A percentile compares a stretch with the other conserved stretches of the same genome.
These are phyloP conservation scores for Leucocoprinus birnbaumii DNA, from an alignment of 768 basidiomycete genomes.

Conservation along the genomic window DNA sequence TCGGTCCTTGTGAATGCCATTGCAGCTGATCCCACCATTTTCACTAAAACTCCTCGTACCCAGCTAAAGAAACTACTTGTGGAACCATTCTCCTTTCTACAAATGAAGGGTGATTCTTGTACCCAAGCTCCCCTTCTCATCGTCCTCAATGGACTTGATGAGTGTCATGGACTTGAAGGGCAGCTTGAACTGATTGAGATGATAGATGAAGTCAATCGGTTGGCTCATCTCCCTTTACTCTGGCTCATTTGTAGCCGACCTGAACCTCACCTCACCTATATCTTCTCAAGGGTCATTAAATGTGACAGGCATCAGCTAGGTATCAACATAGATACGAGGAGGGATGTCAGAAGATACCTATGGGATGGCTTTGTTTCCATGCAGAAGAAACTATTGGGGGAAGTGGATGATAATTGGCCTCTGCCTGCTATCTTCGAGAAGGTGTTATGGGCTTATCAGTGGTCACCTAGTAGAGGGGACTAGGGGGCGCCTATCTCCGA, in stretches of 20 bases:
- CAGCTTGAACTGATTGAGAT: not conserved
- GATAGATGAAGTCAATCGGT: not conserved
- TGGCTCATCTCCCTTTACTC: not conserved
- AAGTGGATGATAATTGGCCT: not conserved
- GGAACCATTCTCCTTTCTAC: not conserved
- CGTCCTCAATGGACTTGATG: conserved; percentile 11
- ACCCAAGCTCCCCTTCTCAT: not conserved
- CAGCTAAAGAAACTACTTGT: conserved; percentile 7
- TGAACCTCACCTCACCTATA: not conserved
- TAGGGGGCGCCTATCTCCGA: too few relatives aligned
- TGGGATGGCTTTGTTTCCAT: not conserved
- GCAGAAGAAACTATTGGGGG: not conserved
- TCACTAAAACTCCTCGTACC: not conserved
- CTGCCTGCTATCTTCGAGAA: not conserved
- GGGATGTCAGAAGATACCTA: not conserved
- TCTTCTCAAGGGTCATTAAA: not conserved
- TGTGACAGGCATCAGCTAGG: not conserved
- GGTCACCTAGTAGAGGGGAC: too few relatives aligned
- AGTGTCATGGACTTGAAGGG: not conserved
- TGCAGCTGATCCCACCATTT: not conserved
- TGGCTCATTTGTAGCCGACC: conserved; percentile 8
- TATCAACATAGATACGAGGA: not conserved
- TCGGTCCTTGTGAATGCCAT: not conserved
- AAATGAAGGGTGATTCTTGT: too few relatives aligned
- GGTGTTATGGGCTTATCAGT: too few relatives aligned